phyloP scores from a whole-genome alignment of 208 protist species.

The Phytomonas sp. region DNA sequence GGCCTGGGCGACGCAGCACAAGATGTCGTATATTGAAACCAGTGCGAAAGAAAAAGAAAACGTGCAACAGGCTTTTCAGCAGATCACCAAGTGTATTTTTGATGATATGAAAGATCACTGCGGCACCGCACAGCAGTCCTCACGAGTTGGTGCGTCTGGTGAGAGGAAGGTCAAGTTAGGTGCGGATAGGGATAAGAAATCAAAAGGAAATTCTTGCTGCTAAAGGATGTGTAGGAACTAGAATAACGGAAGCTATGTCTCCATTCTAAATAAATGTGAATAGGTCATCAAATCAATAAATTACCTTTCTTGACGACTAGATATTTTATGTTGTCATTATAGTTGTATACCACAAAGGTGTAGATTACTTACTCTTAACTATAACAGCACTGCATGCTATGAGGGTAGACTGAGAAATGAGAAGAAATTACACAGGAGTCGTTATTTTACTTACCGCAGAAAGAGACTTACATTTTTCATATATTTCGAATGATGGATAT shows the following conservation, averaged over 20 bases:
- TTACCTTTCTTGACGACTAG: neutral
- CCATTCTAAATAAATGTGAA: neutral
- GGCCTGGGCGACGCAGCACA: slow-evolving; percentile 73
- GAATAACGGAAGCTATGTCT: neutral
- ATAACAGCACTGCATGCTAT: neutral
- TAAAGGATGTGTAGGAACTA: neutral
- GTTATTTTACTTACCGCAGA: neutral
- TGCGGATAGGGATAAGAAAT: neutral
- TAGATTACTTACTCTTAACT: neutral
- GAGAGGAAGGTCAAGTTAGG: slow-evolving; percentile 59
- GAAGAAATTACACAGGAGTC: neutral
- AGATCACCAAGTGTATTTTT: slow-evolving; percentile 86
- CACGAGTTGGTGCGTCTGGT: slow-evolving; percentile 31
- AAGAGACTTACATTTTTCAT: neutral
- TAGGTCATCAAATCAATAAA: neutral
- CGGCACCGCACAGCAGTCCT: slow-evolving; percentile 27
- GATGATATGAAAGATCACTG: slow-evolving; percentile 84
- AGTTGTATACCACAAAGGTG: neutral
- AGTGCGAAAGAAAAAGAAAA: slow-evolving; percentile 90
- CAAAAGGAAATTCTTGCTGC: slow-evolving; percentile 23
- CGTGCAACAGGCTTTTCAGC: slow-evolving; percentile 87
- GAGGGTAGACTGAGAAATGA: neutral
- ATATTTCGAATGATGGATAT: neutral
- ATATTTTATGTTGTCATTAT: neutral
- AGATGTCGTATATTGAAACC: slow-evolving; percentile 87